A percentile compares a stretch with the other conserved stretches of the same genome.
Conservation (phyloP, 306 rosid genomes). For the Castanea mollissima region DNA sequence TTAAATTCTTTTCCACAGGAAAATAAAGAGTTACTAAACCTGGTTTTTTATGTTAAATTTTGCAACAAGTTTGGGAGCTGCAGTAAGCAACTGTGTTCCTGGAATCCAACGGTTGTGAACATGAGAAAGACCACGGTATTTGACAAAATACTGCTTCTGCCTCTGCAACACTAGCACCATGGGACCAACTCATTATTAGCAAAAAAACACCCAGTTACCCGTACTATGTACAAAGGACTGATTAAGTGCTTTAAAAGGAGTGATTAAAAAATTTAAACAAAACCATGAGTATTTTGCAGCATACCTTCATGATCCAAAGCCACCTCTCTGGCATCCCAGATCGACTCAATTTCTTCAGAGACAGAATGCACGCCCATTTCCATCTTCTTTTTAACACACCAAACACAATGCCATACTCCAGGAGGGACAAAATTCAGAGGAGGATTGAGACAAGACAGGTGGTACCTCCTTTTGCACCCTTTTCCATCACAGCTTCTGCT, state of each 20-base stretch:
- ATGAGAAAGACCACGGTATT: slow-evolving; percentile 40
- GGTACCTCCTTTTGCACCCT: slow-evolving; percentile 36
- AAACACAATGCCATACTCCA: slow-evolving; percentile 37
- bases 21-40: slow-evolving; percentile 20
- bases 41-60: slow-evolving; percentile 28
- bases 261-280: background rate
- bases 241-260: background rate
- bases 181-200: slow-evolving; percentile 9
- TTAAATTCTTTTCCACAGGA: background rate
- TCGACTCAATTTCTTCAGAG: slow-evolving; percentile 32
- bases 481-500: slow-evolving; percentile 39
- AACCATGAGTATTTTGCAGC: background rate
- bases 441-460: slow-evolving; percentile 36
- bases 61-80: slow-evolving; percentile 34
- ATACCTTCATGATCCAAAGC: slow-evolving; percentile 23
- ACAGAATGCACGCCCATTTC: slow-evolving; percentile 37
- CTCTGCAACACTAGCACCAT: slow-evolving; percentile 30
- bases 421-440: slow-evolving; percentile 34
- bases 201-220: background rate
- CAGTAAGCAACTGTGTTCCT: slow-evolving; percentile 30
- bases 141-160: slow-evolving; percentile 35
- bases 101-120: slow-evolving; percentile 45
- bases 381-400: slow-evolving; percentile 33
- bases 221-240: background rate
- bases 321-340: slow-evolving; percentile 33